Percentiles rank a stretch among this genome's conserved stretches.
phyloP scores from a whole-genome alignment of 2,329 filamentous ascomycete species.

The Claviceps pusilla region DNA sequence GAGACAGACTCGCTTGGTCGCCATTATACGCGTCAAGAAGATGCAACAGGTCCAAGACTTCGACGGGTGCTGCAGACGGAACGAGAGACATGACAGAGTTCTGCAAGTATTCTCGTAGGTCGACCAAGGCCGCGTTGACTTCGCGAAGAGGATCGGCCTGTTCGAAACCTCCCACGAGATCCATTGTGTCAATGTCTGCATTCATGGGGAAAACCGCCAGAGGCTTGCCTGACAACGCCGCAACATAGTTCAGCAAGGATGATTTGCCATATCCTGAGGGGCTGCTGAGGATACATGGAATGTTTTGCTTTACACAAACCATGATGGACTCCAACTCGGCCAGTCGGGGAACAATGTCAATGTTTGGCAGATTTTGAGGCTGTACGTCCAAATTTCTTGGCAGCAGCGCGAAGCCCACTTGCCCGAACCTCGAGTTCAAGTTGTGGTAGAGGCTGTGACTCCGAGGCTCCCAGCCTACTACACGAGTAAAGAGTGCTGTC shows the following conservation, averaged over 20 bases:
- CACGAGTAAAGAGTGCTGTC: conserved; percentile 46
- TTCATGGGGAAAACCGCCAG: conserved; percentile 80
- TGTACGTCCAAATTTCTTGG: conserved; percentile 42
- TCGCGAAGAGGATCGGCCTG: conserved; percentile 73
- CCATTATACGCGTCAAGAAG: conserved; percentile 29
- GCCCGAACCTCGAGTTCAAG: conserved; percentile 48
- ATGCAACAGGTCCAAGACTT: conserved; percentile 36
- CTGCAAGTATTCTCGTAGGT: conserved; percentile 37
- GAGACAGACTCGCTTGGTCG: conserved; percentile 22
- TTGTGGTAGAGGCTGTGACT: conserved; percentile 57
- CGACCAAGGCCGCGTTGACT: conserved; percentile 40
- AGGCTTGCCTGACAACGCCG: conserved; percentile 60
- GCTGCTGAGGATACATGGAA: conserved; percentile 81
- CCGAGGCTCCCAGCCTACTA: conserved; percentile 40
- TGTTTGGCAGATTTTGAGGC: conserved; percentile 33
- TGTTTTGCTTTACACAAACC: conserved; percentile 69
- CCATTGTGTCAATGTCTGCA: conserved; percentile 90
- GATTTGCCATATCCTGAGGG: conserved; percentile 80
- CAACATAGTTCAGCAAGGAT: conserved; percentile 60
- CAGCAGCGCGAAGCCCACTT: conserved; percentile 66
- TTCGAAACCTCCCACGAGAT: conserved; percentile 91
- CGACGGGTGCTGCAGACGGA: conserved; percentile 29
- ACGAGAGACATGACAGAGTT: conserved; percentile 32
- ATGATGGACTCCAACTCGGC: conserved; percentile 72
- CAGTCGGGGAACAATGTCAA: conserved; percentile 42